phyloP scores from a whole-genome alignment of 371 early-diverging fungal species.

The Blastocladiella emersonii region DNA sequence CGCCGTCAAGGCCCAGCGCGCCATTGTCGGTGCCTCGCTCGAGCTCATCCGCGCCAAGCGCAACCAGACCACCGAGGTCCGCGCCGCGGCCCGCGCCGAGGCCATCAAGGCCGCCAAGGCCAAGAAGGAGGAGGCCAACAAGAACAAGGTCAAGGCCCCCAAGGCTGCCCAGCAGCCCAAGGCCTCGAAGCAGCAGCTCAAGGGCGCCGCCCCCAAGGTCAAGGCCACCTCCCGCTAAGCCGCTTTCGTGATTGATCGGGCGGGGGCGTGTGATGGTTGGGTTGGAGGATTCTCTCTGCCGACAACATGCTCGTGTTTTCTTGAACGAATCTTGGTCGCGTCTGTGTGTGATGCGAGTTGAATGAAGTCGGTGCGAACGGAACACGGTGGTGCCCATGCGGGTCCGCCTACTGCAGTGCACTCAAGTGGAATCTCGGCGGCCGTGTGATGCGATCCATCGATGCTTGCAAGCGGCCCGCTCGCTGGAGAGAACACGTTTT shows the following conservation, averaged over 20 bases:
- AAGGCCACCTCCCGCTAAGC: slow-evolving; percentile 75
- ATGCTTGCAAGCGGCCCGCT: no score
- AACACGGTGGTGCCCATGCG: no score
- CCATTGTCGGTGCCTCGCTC: slow-evolving; percentile 85
- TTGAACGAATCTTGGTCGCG: no score
- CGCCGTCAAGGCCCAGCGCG: slow-evolving; percentile 91
- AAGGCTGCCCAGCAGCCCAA: slow-evolving; percentile 37
- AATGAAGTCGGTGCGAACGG: no score
- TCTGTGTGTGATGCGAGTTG: no score
- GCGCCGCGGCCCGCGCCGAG: slow-evolving; percentile 78
- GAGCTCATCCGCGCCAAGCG: slow-evolving; percentile 93
- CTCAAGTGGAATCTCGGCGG: no score
- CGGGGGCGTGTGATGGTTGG: no score
- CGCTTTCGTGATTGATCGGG: not conserved
- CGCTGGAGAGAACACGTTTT: no score
- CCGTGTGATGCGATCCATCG: no score
- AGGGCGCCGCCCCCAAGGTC: slow-evolving; percentile 73
- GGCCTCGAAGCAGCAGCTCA: slow-evolving; percentile 74
- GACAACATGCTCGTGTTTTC: no score
- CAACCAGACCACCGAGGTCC: slow-evolving; percentile 84
- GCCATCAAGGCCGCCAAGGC: slow-evolving; percentile 81
- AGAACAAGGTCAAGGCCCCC: not conserved
- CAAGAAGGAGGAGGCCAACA: slow-evolving; percentile 51
- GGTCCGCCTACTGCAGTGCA: no score
- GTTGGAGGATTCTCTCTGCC: no score